A percentile compares a stretch with the other conserved stretches of the same genome.
These are phyloP conservation scores for Capsicum chinense DNA, from an alignment of 257 asterid species.

Conservation along the genomic window DNA sequence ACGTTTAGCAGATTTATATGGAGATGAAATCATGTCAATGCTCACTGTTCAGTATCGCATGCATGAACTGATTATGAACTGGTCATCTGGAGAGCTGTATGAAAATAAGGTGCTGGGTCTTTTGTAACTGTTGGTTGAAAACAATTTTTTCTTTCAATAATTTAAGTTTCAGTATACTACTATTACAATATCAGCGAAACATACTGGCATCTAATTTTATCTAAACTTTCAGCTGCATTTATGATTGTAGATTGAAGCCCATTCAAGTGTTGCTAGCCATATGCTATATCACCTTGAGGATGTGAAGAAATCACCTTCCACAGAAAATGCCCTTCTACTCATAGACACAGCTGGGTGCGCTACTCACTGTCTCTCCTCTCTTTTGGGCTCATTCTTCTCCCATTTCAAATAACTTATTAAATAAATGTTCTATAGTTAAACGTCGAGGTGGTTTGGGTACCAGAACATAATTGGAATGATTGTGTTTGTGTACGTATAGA, in stretches of 20 bases:
- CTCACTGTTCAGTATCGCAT: slow-evolving; percentile 98
- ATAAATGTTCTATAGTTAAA: slow-evolving; percentile 14
- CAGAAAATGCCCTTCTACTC: slow-evolving; percentile 85
- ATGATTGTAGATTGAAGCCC: slow-evolving; percentile 76
- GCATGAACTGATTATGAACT: slow-evolving; percentile 91
- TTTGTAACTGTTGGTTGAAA: slow-evolving; percentile 26
- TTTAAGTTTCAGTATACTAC: not conserved
- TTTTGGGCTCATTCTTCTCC: slow-evolving; percentile 15
- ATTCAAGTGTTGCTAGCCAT: slow-evolving; percentile 85
- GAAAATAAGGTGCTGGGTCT: slow-evolving; percentile 72
- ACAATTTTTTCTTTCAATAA: not conserved
- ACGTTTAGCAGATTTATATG: slow-evolving; percentile 86
- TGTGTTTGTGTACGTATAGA: slow-evolving; percentile 1
- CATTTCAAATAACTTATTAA: slow-evolving; percentile 12
- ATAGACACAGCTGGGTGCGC: slow-evolving; percentile 90
- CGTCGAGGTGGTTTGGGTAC: not conserved
- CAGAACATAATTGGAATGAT: slow-evolving; percentile 15
- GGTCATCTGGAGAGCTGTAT: slow-evolving; percentile 92
- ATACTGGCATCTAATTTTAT: slow-evolving; percentile 26
- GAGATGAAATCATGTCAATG: slow-evolving; percentile 81
- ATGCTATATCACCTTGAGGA: slow-evolving; percentile 71
- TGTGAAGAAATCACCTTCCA: slow-evolving; percentile 78
- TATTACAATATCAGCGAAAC: not conserved
- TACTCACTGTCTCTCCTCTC: slow-evolving; percentile 1
- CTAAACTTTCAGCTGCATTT: slow-evolving; percentile 32